Evolutionary conservation across 2,329 filamentous ascomycete species (phyloP).

Genomic region (Thelonectria olida): DNA sequence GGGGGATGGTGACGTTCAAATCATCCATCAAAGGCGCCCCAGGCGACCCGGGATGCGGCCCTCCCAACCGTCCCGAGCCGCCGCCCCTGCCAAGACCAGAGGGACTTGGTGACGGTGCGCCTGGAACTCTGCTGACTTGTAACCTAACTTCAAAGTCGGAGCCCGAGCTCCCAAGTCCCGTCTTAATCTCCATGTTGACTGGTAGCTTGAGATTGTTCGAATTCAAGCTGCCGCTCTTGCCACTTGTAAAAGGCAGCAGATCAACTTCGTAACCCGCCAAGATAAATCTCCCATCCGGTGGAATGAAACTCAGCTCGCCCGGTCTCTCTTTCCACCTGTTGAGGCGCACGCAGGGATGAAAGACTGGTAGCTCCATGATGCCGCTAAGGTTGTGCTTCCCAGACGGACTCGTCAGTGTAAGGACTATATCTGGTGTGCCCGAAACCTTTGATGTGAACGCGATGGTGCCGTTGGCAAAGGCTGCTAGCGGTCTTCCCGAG

Average conservation of each 20-base stretch:
- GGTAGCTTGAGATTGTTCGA: constrained; percentile 80
- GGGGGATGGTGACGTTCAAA: constrained; percentile 78
- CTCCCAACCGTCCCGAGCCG: constrained; percentile 52
- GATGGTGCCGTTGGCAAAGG: constrained; percentile 90
- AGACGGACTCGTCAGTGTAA: constrained; percentile 82
- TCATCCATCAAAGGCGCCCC: constrained; percentile 76
- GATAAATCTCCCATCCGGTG: constrained; percentile 93
- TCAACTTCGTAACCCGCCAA: constrained; percentile 95
- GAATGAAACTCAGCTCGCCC: constrained; percentile 94
- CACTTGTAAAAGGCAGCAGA: constrained; percentile 76
- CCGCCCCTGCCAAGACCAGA: constrained; percentile 53
- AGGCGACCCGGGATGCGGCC: constrained; percentile 61
- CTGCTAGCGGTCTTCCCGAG: constrained; percentile 85
- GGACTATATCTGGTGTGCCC: constrained; percentile 87
- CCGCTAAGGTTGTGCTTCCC: constrained; percentile 79
- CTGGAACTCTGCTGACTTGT: constrained; percentile 73
- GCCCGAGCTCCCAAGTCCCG: constrained; percentile 76
- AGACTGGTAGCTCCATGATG: constrained; percentile 88
- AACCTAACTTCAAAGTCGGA: constrained; percentile 91
- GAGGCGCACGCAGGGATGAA: constrained; percentile 93
- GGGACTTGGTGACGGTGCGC: constrained; percentile 46
- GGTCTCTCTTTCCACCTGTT: constrained; percentile 89
- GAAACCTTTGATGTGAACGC: constrained; percentile 96
- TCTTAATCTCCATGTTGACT: constrained; percentile 82
- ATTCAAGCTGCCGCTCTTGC: constrained; percentile 62